Evolutionary conservation across 176 grass and related monocot genomes (phyloP).

Genomic region (Oryza meyeriana): DNA sequence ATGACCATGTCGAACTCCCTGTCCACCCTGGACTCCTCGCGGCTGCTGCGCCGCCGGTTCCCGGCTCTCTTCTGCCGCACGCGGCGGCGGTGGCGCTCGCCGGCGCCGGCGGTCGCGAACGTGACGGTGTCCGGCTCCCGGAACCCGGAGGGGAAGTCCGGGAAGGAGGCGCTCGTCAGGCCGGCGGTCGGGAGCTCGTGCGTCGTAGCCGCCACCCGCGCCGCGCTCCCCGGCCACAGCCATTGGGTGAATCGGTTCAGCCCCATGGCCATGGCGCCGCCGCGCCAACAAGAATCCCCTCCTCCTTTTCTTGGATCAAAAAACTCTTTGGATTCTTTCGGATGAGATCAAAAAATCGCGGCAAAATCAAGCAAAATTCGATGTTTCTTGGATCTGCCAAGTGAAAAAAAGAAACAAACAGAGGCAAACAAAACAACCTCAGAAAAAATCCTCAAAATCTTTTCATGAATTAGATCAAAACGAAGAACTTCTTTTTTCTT

Average conservation of each 20-base stretch:
- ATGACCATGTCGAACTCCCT: constrained; percentile 79
- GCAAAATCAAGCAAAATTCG: constrained; percentile 30
- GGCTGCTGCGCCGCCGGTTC: constrained; percentile 29
- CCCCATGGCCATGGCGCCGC: constrained; percentile 34
- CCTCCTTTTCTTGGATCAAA: neutral
- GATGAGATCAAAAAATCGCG: constrained; percentile 35
- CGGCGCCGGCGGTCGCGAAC: constrained; percentile 20
- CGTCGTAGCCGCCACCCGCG: constrained; percentile 7
- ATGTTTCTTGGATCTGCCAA: constrained; percentile 40
- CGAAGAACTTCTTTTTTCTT: neutral
- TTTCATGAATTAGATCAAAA: constrained; percentile 1
- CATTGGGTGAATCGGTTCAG: constrained; percentile 51
- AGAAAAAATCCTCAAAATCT: neutral
- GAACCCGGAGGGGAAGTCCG: constrained; percentile 55
- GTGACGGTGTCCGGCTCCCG: constrained; percentile 42
- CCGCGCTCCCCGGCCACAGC: constrained; percentile 39
- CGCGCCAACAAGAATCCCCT: neutral
- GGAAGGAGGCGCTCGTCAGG: constrained; percentile 33
- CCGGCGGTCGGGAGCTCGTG: constrained; percentile 29
- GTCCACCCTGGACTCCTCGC: constrained; percentile 48
- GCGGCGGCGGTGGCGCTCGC: constrained; percentile 2
- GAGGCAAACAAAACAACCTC: neutral
- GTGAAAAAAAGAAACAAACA: neutral
- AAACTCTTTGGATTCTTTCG: neutral
- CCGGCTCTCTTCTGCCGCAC: constrained; percentile 17